Evolutionary conservation across 2,329 filamentous ascomycete genomes (phyloP), one percentile per base, ranked within the genome.

Genomic region (Trichoderma brevicompactum): DNA sequence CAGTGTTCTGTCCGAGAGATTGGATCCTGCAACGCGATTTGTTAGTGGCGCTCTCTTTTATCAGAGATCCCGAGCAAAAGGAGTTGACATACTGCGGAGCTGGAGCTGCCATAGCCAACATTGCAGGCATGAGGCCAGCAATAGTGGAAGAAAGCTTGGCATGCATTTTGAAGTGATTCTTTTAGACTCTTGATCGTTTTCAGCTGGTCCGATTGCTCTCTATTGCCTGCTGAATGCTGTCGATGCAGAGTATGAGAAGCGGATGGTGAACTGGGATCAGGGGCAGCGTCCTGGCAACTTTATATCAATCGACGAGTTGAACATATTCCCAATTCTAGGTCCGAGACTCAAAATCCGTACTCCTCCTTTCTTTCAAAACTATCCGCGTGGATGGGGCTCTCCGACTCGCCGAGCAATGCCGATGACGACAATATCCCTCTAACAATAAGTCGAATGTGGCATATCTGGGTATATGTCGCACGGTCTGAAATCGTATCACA

Each of bases 1-100:
- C 80, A 2, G 70, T 72, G 65, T 82, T 82, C 62, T 80, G 79
- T 6, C 75, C 80, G 64, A 80, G 79, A 40, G 75, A 75, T 70
- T 54, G 48, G 15, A 80, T 78, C 62, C 77, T 79, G n/a, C 38
- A 17, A 3, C 12, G 12, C 7, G 7, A 3, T 56, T 5, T 44
- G 53, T 65, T 58, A 65, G 53, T 43, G 7, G 64, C 2, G 38
- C 28, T 19, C n/a, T 49, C 17, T 36, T 9, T 12, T 15, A 7
- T 10, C 12, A 15, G 4, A 17, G 44, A 49, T 10, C 64, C 23
- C 23, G 23, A 28, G 12, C 6, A 12, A 36, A 43, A n/a, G 12
- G 12, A 38, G 17, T 38, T 23, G 6, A 12, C 53, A 44, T 65
- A 65, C 62, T 65, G 62, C 48, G 62, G 62, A 44, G 62, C 62